Percentiles rank a stretch among this genome's conserved stretches.
Evolutionary conservation across 2,329 filamentous ascomycete species (phyloP).

Genomic region (Colletotrichum salicis): DNA sequence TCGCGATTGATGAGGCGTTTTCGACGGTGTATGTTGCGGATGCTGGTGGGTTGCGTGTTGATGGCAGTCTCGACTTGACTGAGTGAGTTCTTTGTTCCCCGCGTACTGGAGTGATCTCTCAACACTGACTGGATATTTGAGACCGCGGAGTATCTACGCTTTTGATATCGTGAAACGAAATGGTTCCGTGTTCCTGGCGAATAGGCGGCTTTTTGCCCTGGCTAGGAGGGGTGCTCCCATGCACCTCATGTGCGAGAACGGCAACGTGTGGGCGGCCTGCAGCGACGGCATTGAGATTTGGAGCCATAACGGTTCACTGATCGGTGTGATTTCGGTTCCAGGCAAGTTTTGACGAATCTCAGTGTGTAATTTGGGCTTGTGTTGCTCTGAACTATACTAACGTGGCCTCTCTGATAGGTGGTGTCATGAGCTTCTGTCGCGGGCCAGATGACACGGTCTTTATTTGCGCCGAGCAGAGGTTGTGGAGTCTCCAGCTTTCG

Average conservation of each 20-base stretch:
- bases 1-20: slow-evolving; percentile 51
- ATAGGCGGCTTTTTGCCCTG: slow-evolving; percentile 64
- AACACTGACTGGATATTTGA: slow-evolving; percentile 25
- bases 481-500: slow-evolving; percentile 54
- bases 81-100: slow-evolving; percentile 37
- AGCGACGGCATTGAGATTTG: slow-evolving; percentile 63
- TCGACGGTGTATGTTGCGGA: slow-evolving; percentile 57
- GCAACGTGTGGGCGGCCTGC: slow-evolving; percentile 60
- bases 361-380: background rate
- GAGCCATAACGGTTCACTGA: slow-evolving; percentile 53
- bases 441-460: slow-evolving; percentile 55
- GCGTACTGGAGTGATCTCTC: too few relatives aligned
- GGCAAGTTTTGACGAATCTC: slow-evolving; percentile 40
- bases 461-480: slow-evolving; percentile 56
- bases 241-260: slow-evolving; percentile 54
- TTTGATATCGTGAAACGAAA: slow-evolving; percentile 55
- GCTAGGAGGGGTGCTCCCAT: slow-evolving; percentile 57
- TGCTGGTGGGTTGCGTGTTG: slow-evolving; percentile 38
- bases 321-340: slow-evolving; percentile 53
- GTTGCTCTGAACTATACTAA: background rate
- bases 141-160: slow-evolving; percentile 55
- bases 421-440: slow-evolving; percentile 58
- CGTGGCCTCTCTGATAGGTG: slow-evolving; percentile 40
- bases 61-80: slow-evolving; percentile 31
- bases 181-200: slow-evolving; percentile 54